Evolutionary conservation across 495 filamentous ascomycete genomes (phyloP), one percentile per base, ranked within the genome.

Genomic region (Evernia prunastri): DNA sequence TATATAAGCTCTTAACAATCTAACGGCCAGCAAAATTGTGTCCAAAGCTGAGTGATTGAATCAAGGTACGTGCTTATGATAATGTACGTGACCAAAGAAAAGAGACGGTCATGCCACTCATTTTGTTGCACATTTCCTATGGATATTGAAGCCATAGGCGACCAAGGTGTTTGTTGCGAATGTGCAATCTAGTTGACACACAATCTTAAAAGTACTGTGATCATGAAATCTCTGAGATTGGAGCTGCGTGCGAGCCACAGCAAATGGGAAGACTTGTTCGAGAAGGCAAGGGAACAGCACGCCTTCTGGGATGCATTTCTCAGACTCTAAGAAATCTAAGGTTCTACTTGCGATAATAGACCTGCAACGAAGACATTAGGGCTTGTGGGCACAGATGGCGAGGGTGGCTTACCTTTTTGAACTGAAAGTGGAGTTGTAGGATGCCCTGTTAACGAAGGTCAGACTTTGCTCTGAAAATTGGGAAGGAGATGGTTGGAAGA

Each of bases 401-500:
- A 27, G 60, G 54, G 42, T 47, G 40, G 23, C 71, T 56, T 71
- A 87, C 85, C 74, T 87, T 92, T 75, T 97, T 97, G 80, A 97
- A 96, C 73, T 97, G 91, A 75, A 99, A 98, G 75, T 97, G 94
- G 40, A 99, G 80, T 79, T 97, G 92, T 37, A 99, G 81, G 71
- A 99, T 96, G 40, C 94, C 95, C 89, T 95, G 63, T 54, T 4
- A 11, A 33, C 17, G 63, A 23, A 49, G 20, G 20, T 43, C 35
- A 13, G 18, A 60, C 6, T 60, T 45, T 40, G 31, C 18, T n/a
- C 9, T 7, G 37, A 11, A 9, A 27, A 36, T 20, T 35, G n/a
- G 25, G 37, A 33, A 23, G 18, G 33, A 12, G 35, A 27, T 29
- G 6, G 31, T 11, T n/a, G 9, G 25, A 4, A 3, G 33, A 18